Percentiles rank a stretch among this genome's conserved stretches.
phyloP scores from a whole-genome alignment of 345 rosid genomes.

The Eucalyptus regnans region DNA sequence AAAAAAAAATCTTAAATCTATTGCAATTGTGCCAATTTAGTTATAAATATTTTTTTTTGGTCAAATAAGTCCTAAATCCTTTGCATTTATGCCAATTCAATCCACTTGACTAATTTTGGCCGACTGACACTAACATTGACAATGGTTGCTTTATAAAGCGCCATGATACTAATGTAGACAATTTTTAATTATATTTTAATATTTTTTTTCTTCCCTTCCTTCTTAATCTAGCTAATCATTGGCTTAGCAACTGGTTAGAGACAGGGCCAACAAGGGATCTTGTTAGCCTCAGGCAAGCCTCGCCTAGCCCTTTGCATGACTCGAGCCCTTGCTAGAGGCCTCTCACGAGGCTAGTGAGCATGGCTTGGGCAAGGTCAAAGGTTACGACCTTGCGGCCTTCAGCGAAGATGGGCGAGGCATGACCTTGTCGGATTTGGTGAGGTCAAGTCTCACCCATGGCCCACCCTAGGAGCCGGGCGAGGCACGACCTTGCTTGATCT shows the following conservation, averaged over 20 bases:
- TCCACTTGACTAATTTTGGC: neutral
- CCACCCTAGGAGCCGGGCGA: rapidly evolving
- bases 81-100: neutral
- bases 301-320: neutral
- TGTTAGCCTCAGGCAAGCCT: neutral
- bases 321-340: neutral
- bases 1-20: too few species aligned
- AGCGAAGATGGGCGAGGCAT: too few species aligned
- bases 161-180: too few species aligned
- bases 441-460: neutral
- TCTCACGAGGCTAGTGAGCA: neutral
- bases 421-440: too few species aligned
- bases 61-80: too few species aligned
- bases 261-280: neutral
- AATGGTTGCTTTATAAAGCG: too few species aligned
- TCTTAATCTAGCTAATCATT: neutral
- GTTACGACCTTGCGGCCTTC: neutral
- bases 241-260: neutral
- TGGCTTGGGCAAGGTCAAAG: neutral
- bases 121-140: too few species aligned
- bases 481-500: neutral
- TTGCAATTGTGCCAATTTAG: too few species aligned
- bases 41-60: too few species aligned
- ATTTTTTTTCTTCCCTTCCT: neutral
- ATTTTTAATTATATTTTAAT: too few species aligned